phyloP scores from a whole-genome alignment of 495 filamentous ascomycete genomes.

The Annulohypoxylon nitens region DNA sequence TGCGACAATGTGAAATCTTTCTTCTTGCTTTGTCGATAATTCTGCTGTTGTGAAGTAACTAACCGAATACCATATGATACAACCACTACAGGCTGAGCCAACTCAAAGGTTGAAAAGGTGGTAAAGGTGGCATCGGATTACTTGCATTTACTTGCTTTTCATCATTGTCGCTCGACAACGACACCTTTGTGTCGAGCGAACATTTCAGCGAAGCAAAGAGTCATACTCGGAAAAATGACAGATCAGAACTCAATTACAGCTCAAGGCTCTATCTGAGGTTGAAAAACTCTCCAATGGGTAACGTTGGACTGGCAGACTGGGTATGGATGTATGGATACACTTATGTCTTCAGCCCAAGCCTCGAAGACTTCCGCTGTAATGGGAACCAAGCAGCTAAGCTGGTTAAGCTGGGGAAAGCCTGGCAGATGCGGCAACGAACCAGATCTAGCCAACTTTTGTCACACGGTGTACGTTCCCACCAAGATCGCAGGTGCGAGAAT shows the following conservation, averaged over 20 bases:
- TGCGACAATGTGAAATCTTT: background rate
- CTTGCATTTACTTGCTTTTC: conserved; percentile 33
- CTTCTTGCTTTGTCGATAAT: conserved; percentile 20
- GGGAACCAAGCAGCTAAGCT: conserved; percentile 1
- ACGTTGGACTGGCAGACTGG: background rate
- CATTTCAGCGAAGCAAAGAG: conserved; percentile 13
- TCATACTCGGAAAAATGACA: conserved; percentile 37
- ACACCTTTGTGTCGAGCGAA: conserved; percentile 28
- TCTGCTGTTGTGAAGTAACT: conserved; percentile 15
- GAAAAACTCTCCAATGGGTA: conserved; percentile 25
- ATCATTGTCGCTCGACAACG: conserved; percentile 8
- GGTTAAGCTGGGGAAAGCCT: conserved; percentile 11
- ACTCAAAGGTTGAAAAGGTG: conserved; percentile 3
- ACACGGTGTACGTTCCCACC: conserved; percentile 18
- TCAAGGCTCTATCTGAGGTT: conserved; percentile 8
- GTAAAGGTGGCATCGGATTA: conserved; percentile 22
- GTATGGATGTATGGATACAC: background rate
- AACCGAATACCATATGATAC: conserved; percentile 1
- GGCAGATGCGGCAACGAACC: background rate
- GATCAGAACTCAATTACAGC: conserved; percentile 29
- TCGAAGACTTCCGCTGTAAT: background rate
- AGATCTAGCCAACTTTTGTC: conserved; percentile 27
- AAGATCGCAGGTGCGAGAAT: conserved; percentile 20
- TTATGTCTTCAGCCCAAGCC: conserved; percentile 6
- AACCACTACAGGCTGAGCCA: conserved; percentile 2